Percentiles rank a stretch among this genome's conserved stretches.
Evolutionary conservation across 2,329 filamentous ascomycete species (phyloP).

Genomic region (Alternaria longipes): DNA sequence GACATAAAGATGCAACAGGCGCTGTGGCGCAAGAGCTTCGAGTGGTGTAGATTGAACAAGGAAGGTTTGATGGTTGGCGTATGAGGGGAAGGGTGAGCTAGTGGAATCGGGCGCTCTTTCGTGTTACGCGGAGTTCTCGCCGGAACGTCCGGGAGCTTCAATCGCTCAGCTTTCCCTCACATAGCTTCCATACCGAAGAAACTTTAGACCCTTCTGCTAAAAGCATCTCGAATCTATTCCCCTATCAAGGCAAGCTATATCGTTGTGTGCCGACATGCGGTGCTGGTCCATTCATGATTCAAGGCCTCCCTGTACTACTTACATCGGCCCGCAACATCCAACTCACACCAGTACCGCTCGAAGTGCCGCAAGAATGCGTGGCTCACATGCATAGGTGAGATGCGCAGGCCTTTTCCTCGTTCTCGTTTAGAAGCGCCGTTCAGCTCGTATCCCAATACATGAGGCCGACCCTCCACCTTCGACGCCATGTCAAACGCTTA

Average conservation of each 20-base stretch:
- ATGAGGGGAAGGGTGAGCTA: not conserved
- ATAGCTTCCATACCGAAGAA: not conserved
- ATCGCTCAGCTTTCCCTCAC: not conserved
- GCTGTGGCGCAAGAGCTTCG: constrained; percentile 48
- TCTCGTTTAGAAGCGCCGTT: not conserved
- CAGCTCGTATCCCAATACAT: not conserved
- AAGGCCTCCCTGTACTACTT: not conserved
- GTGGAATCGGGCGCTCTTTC: not conserved
- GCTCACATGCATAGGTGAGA: not conserved
- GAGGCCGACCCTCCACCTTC: not conserved
- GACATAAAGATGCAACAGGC: constrained; percentile 42
- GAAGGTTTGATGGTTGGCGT: constrained; percentile 19
- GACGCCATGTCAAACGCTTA: constrained; percentile 11
- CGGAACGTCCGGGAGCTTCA: not conserved
- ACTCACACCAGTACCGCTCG: not conserved
- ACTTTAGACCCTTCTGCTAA: not conserved
- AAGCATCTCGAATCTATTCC: not conserved
- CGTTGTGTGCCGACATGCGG: not conserved
- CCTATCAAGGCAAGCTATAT: not conserved
- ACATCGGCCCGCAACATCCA: not conserved
- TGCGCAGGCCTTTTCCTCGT: not conserved
- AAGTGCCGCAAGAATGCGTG: not conserved
- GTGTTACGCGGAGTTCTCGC: not conserved
- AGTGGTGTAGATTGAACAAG: constrained; percentile 39
- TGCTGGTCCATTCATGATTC: not conserved